Evolutionary conservation across 2,329 filamentous ascomycete genomes (phyloP).

Genomic region (Elsinoe australis): DNA sequence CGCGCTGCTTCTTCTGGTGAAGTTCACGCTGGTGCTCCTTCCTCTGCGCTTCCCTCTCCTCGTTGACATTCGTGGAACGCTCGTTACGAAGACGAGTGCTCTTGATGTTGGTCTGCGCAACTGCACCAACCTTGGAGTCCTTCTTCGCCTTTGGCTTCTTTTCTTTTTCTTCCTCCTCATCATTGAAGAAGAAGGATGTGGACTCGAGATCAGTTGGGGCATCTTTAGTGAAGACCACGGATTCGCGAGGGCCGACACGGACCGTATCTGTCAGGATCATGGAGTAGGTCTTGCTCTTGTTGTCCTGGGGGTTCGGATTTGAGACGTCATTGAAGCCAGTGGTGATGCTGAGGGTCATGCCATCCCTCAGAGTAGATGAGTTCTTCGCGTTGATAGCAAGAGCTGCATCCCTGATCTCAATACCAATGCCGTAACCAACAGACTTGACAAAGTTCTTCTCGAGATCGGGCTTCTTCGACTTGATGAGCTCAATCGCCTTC

Average conservation of each 20-base stretch:
- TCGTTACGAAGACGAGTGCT: constrained; percentile 88
- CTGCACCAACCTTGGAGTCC: constrained; percentile 71
- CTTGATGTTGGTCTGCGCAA: constrained; percentile 91
- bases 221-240: constrained; percentile 87
- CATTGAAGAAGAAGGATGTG: constrained; percentile 97
- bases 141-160: constrained; percentile 85
- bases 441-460: constrained; percentile 94
- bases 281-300: constrained; percentile 81
- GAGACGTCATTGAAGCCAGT: constrained; percentile 85
- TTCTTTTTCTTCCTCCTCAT: constrained; percentile 78
- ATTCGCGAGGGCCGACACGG: constrained; percentile 69
- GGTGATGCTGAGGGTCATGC: constrained; percentile 90
- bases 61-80: constrained; percentile 76
- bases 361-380: constrained; percentile 73
- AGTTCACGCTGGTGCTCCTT: constrained; percentile 89
- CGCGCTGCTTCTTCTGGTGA: constrained; percentile 77
- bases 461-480: constrained; percentile 85
- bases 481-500: constrained; percentile 74
- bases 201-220: constrained; percentile 86
- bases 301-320: constrained; percentile 79
- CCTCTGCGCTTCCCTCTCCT: constrained; percentile 79
- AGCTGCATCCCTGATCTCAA: constrained; percentile 79
- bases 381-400: constrained; percentile 85
- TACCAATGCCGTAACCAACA: constrained; percentile 83
- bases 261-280: constrained; percentile 89